Conservation (phyloP, 352 stramenopile species). For the Globisporangium spinosum region DNA sequence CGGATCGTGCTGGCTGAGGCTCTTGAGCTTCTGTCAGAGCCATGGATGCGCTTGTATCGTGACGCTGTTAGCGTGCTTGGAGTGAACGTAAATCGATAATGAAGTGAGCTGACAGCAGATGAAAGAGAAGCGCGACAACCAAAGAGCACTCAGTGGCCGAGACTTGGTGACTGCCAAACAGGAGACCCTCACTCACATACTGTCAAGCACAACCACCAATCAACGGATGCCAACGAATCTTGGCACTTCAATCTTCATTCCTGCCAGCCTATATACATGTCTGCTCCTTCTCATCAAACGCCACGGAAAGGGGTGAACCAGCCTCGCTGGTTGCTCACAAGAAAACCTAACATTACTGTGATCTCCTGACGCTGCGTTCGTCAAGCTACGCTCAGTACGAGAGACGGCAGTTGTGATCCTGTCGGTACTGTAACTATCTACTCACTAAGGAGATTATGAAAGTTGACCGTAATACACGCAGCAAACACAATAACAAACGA, state of each 20-base stretch:
- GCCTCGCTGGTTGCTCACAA: not conserved
- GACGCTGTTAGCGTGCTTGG: not conserved
- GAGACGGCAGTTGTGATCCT: too few species aligned
- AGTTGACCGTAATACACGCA: too few species aligned
- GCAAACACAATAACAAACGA: too few species aligned
- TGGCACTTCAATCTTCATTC: not conserved
- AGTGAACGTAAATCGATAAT: not conserved
- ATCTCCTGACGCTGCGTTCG: too few species aligned
- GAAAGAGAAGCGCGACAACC: not conserved
- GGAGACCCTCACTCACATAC: conserved; percentile 1
- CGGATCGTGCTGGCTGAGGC: not conserved
- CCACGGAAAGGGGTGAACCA: not conserved
- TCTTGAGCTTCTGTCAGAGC: not conserved
- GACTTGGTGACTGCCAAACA: not conserved
- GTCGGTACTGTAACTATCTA: too few species aligned
- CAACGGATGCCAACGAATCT: not conserved
- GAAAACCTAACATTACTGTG: not conserved
- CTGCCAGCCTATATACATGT: not conserved
- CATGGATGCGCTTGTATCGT: not conserved
- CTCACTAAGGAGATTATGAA: too few species aligned
- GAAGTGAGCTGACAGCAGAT: not conserved
- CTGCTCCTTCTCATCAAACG: not conserved
- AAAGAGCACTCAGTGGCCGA: not conserved
- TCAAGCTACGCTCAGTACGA: too few species aligned
- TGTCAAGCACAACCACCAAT: not conserved